A percentile compares a stretch with the other conserved stretches of the same genome.
Evolutionary conservation across 352 stramenopile species (phyloP).

Genomic region (Globisporangium barbulae): DNA sequence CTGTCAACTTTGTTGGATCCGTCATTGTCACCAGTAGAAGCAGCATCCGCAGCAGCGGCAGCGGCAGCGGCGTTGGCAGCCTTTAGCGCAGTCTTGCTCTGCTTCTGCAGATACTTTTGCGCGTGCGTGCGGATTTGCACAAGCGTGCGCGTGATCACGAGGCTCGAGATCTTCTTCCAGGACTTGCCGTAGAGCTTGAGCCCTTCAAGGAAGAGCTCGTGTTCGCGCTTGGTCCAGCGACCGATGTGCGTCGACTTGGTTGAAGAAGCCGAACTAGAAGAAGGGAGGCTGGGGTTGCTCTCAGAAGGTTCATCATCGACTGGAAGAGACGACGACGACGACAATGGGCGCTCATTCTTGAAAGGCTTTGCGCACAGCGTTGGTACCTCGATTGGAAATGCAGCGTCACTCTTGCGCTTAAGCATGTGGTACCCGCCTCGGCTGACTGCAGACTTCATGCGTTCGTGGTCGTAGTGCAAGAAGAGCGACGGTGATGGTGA

Average conservation of each 20-base stretch:
- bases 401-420: constrained; percentile 1
- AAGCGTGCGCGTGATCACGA: constrained; percentile 77
- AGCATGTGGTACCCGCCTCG: constrained; percentile 1
- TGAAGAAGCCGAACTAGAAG: background rate
- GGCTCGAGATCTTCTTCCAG: constrained; percentile 89
- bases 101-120: constrained; percentile 95
- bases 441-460: background rate
- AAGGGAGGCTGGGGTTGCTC: background rate
- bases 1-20: background rate
- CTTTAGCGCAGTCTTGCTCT: constrained; percentile 58
- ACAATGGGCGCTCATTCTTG: background rate
- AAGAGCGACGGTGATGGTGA: constrained; percentile 2
- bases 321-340: background rate
- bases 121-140: constrained; percentile 97
- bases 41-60: background rate
- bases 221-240: constrained; percentile 88
- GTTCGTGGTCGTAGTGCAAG: constrained; percentile 9
- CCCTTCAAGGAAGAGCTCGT: constrained; percentile 86
- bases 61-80: constrained; percentile 23
- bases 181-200: constrained; percentile 86
- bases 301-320: background rate
- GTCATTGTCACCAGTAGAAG: background rate
- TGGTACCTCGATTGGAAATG: constrained; percentile 2
- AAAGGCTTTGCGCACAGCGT: background rate
- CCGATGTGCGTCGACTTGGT: constrained; percentile 43